Percentiles rank a stretch among this genome's conserved stretches.
These are phyloP conservation scores for Aspergillus nanangensis DNA, from an alignment of 495 filamentous ascomycete genomes.

Conservation along the genomic window DNA sequence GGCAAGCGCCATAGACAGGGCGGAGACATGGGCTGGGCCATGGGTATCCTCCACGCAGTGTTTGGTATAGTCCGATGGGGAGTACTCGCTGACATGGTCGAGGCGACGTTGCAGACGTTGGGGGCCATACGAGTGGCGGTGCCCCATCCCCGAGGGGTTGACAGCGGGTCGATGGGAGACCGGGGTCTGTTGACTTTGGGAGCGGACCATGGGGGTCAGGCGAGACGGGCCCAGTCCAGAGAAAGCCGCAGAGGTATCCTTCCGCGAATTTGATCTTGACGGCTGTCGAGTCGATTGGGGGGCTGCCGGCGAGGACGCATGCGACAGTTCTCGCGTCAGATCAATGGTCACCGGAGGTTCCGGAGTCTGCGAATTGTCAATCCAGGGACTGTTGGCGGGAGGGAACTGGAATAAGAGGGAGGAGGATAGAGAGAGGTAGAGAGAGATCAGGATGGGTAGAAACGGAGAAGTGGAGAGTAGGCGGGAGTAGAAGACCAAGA, in stretches of 20 bases:
- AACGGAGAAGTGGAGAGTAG: conserved; percentile 17
- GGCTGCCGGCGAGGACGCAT: conserved; percentile 26
- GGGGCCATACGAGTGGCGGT: conserved; percentile 33
- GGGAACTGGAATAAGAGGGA: too few relatives aligned
- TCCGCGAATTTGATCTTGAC: conserved; percentile 21
- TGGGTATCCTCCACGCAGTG: conserved; percentile 29
- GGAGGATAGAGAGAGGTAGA: conserved; percentile 17
- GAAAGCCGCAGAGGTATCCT: conserved; percentile 16
- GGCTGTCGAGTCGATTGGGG: conserved; percentile 22
- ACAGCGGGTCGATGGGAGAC: conserved; percentile 30
- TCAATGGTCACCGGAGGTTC: conserved; percentile 33
- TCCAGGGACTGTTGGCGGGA: conserved; percentile 33
- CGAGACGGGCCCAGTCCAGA: conserved; percentile 25
- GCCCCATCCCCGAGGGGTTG: conserved; percentile 18
- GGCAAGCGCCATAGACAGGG: conserved; percentile 27
- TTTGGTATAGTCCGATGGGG: conserved; percentile 38
- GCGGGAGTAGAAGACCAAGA: conserved; percentile 40
- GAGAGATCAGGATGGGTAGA: conserved; percentile 21
- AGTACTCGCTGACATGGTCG: conserved; percentile 39
- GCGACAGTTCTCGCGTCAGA: conserved; percentile 30
- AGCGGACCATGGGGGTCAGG: conserved; percentile 39
- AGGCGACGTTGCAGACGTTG: conserved; percentile 24
- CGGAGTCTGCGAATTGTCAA: conserved; percentile 48
- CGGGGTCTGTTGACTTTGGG: conserved; percentile 41
- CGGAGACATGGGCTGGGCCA: conserved; percentile 20